Base-by-base conservation (phyloP, 129 eudicot species). In the Apium graveolens region DNA sequence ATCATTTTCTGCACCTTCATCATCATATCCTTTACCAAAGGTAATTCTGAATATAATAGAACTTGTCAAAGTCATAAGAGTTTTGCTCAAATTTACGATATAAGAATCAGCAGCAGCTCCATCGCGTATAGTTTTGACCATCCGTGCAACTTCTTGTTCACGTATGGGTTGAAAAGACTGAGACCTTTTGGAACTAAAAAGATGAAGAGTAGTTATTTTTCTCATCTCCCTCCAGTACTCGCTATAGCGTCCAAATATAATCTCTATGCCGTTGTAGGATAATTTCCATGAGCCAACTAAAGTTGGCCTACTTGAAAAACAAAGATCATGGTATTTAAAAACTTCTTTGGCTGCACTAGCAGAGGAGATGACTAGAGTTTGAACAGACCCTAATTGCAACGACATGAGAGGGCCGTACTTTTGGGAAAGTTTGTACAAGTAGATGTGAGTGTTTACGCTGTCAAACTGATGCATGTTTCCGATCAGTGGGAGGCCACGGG, bases 71-170 rank as follows among this genome's bases (percentile, higher is more conserved):
- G 66, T 57, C 16, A 24, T 57, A 57, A 57, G 66, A n/a, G 5
- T 57, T 57, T n/a, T 57, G 66, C 66, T 57, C 66, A 57, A 57
- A 57, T 57, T n/a, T 11, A 57, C 32, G 16, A 57, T 21, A n/a
- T 57, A 2, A n/a, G 66, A 26, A 57, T 57, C 32, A 57, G 5
- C 66, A n/a, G 32, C 66, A 57, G 66, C 66, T 55, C 63, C 63
- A 57, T n/a, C 66, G 5, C 66, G 14, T 8, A 57, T 57, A 57
- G 5, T 57, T n/a, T 57, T 57, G 5, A 57, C 66, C 66, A 57
- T 57, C 11, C 66, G 66, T 9, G 66, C 66, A 57, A 57, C 66
- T 57, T 57, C 66, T n/a, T 57, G 66, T n/a, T 57, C 66, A n/a
- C 66, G 66, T 10, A 57, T 3, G 5, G 66, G 66, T 57, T 10